Base-by-base conservation (phyloP, 179 eudicot genomes). In the Heliamphora ciliata region DNA sequence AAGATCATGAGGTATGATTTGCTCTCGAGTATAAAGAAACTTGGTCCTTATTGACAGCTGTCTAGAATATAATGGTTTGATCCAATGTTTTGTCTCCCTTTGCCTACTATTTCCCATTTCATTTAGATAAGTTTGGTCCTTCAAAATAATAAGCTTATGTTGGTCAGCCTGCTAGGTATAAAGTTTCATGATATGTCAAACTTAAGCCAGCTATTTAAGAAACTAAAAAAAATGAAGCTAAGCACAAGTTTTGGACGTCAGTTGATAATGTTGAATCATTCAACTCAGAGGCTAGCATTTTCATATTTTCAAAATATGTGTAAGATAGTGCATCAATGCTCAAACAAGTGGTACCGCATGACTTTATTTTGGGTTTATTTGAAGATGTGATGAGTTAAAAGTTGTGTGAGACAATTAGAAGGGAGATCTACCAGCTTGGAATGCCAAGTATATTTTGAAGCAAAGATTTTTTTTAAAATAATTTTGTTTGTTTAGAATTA, bases 1-100 rank as follows among this genome's bases (percentile, higher is more conserved):
- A 93, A 86, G 99, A 97, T 87, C 93, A 97, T 78, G 99, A 97
- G 98, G 99, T 97, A 88, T 78, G 52, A 67, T 17, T 63, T 63
- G 58, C 82, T 80, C 17, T 13, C 4, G 40, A 18, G 24, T 21
- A 15, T 63, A 21, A 24, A 44, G 55, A 63, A 63, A 71, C 6
- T 52, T 46, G 31, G 46, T 48, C 7, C 60, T 46, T 51, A 18
- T n/a, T 65, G 44, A 14, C 50, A 51, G 72, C 80, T 8, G 17
- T 13, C 40, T 31, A 6, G 59, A 2, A 59, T 59, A 54, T 75
- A 75, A 10, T 75, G 47, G 51, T 73, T 75, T 75, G 18, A 11
- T 75, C 64, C 15, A 14, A 1, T 48, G 14, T 68, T 14, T 79
- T 66, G 2, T 71, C 69, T 18, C 52, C 60, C 24, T 71, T 54